Evolutionary conservation across 2,329 filamentous ascomycete species (phyloP), one percentile per base, ranked within the genome.

Genomic region (Xylariaceae sp.): DNA sequence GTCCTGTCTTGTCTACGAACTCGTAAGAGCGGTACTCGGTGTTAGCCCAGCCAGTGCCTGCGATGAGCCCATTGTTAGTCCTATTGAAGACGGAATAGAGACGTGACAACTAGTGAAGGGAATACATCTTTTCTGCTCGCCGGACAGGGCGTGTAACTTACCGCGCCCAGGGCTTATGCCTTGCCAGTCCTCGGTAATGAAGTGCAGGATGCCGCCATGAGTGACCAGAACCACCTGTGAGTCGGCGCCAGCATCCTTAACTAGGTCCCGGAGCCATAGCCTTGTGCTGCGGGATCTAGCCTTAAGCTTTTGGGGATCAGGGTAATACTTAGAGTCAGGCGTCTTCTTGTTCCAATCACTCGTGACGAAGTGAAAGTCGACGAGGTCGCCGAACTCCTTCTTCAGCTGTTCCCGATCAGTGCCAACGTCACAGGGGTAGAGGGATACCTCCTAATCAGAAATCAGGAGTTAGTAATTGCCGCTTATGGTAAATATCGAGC

Each of bases 161-260:
- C 79, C 76, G 56, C 59, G 61, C 0, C 67, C 66, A 3, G 78
- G 66, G 66, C 75, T 71, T 21, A 83, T 81, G 37, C 86, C 89
- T 51, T 85, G 79, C 85, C 87, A 96, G 68, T 96, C 92, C 64
- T 92, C 85, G 0, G 91, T 95, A 61, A 96, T 76, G 67, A 91
- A 96, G 72, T 96, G 92, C 67, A 96, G 71, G 65, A 93, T 90
- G 1, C 89, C 90, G 1, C 92, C 92, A 67, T 96, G 92, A 3
- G 91, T 89, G 6, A 96, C 91, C 2, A 92, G 80, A 0, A 88
- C 85, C 24, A 96, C 83, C 65, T 94, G 83, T 3, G 76, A 78
- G 67, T 90, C 86, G 4, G 69, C 67, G 1, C 69, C 75, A 1
- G 71, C 71, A 24, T 68, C 66, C 79, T 73, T 31, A 48, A 76